Percentiles rank a stretch among this genome's conserved stretches.
phyloP scores from a whole-genome alignment of 2,329 filamentous ascomycete species.

The Ceratocystiopsis brevicomis region DNA sequence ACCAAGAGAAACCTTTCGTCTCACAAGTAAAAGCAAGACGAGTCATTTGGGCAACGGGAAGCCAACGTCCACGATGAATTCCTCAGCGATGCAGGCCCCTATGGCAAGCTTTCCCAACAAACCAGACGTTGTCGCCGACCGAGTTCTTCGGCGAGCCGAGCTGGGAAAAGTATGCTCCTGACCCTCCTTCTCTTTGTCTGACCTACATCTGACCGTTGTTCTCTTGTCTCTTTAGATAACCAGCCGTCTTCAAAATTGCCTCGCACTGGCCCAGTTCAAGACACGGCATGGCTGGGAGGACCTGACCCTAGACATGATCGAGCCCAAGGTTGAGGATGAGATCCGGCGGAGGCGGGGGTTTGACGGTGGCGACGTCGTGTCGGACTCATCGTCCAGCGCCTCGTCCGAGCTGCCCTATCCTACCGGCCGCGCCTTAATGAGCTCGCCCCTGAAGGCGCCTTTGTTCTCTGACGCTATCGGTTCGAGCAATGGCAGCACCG shows the following conservation, averaged over 20 bases:
- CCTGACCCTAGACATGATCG: constrained; percentile 67
- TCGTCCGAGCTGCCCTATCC: constrained; percentile 51
- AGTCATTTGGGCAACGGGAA: neutral
- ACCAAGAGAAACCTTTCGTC: constrained; percentile 1
- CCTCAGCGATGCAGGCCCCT: constrained; percentile 4
- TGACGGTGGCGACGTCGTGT: constrained; percentile 57
- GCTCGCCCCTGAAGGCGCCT: constrained; percentile 65
- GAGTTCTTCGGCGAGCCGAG: constrained; percentile 53
- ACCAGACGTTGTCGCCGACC: constrained; percentile 45
- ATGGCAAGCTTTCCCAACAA: constrained; percentile 34
- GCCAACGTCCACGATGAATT: constrained; percentile 3
- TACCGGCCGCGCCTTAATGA: constrained; percentile 45
- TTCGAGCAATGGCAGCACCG: constrained; percentile 47
- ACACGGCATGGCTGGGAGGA: constrained; percentile 91
- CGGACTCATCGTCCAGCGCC: constrained; percentile 70
- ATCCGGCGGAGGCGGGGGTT: constrained; percentile 52
- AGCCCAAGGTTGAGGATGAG: constrained; percentile 66
- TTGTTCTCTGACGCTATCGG: constrained; percentile 71
- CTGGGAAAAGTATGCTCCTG: constrained; percentile 47
- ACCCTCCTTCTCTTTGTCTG: neutral
- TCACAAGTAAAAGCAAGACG: no score
- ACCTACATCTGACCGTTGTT: neutral
- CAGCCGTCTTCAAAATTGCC: constrained; percentile 74
- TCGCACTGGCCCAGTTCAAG: constrained; percentile 93
- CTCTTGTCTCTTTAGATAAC: constrained; percentile 50